Evolutionary conservation across 1,284 basidiomycete genomes (phyloP).

Genomic region (Rhodotorula sp.): DNA sequence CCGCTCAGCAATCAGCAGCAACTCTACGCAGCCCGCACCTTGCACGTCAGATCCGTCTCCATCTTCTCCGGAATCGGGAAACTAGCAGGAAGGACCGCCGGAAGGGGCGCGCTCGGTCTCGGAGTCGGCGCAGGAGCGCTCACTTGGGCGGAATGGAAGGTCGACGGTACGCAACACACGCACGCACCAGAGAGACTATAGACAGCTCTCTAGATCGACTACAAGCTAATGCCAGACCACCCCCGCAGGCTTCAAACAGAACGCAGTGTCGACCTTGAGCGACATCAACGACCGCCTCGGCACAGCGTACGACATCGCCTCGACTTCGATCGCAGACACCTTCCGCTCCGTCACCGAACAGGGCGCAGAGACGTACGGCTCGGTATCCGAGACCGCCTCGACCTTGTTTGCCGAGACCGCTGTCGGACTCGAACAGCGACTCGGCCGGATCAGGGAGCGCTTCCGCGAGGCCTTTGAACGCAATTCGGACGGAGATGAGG

Average conservation of each 20-base stretch:
- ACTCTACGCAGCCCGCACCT: neutral
- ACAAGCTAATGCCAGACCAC: conserved; percentile 10
- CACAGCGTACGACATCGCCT: conserved; percentile 24
- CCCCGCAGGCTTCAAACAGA: conserved; percentile 35
- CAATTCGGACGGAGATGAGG: neutral
- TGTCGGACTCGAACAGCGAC: conserved; percentile 10
- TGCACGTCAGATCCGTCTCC: conserved; percentile 36
- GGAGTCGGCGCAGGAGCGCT: conserved; percentile 78
- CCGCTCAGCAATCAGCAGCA: neutral
- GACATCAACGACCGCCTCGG: conserved; percentile 32
- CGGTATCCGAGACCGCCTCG: conserved; percentile 24
- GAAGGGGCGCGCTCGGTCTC: conserved; percentile 31
- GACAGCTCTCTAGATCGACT: neutral
- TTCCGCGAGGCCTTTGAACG: conserved; percentile 28
- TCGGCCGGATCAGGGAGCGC: conserved; percentile 12
- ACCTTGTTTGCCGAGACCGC: conserved; percentile 24
- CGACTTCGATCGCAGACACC: conserved; percentile 11
- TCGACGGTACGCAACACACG: conserved; percentile 72
- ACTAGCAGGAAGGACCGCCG: conserved; percentile 36
- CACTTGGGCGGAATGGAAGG: conserved; percentile 88
- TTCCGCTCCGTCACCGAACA: conserved; percentile 13
- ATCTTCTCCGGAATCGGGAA: conserved; percentile 35
- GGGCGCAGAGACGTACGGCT: conserved; percentile 13
- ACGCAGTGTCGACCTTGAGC: conserved; percentile 17
- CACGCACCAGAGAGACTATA: neutral